A percentile compares a stretch with the other conserved stretches of the same genome.
phyloP scores from a whole-genome alignment of 192 early-diverging fungal species.

The Pilobolus umbonatus region DNA sequence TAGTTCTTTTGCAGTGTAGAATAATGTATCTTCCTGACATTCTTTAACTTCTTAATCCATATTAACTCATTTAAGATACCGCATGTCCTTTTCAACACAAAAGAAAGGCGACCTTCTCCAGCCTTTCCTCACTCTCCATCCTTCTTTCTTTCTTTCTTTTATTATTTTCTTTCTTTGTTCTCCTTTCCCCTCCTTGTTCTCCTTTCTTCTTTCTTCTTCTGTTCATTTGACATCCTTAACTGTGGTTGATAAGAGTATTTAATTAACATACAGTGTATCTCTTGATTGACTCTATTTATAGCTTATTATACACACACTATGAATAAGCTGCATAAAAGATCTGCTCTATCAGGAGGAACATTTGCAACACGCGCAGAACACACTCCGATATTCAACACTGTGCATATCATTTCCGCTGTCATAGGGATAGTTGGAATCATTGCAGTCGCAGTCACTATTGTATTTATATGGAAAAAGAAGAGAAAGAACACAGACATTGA shows the following conservation, averaged over 20 bases:
- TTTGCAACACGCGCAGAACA: slow-evolving; percentile 7
- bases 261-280: too few relatives aligned
- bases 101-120: too few relatives aligned
- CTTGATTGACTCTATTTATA: too few relatives aligned
- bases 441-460: slow-evolving; percentile 4
- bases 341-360: background rate
- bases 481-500: slow-evolving; percentile 7
- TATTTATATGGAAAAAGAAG: slow-evolving; percentile 2
- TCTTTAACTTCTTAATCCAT: slow-evolving; percentile 11
- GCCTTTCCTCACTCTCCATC: too few relatives aligned
- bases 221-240: background rate
- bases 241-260: too few relatives aligned
- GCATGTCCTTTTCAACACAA: background rate
- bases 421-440: background rate
- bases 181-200: background rate
- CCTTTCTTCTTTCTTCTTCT: background rate
- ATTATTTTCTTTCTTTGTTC: background rate
- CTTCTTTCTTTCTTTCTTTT: too few relatives aligned
- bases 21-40: slow-evolving; percentile 16
- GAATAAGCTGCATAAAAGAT: background rate
- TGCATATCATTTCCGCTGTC: slow-evolving; percentile 15
- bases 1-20: too few relatives aligned
- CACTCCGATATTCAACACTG: slow-evolving; percentile 1
- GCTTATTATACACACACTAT: background rate
- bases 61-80: slow-evolving; percentile 4